phyloP scores from a whole-genome alignment of 148 eudicot species.

The Amaranthus hypochondriacus region DNA sequence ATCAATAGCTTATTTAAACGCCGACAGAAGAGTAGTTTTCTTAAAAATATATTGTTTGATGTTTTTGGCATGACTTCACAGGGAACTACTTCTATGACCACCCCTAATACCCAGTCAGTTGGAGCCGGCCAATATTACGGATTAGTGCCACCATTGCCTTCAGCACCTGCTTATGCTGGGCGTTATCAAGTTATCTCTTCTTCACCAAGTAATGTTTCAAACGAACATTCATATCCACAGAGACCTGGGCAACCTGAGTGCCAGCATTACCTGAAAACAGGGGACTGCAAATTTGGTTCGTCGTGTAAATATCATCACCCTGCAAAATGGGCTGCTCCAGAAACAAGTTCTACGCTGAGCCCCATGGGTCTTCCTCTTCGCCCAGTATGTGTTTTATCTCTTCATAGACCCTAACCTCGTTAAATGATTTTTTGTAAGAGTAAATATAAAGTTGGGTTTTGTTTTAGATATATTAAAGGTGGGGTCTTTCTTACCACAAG shows the following conservation, averaged over 20 bases:
- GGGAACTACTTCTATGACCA: constrained; percentile 58
- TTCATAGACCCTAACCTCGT: not conserved
- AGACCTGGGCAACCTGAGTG: constrained; percentile 95
- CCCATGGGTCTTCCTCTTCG: constrained; percentile 93
- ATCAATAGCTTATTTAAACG: not conserved
- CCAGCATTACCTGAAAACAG: constrained; percentile 82
- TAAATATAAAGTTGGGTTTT: not conserved
- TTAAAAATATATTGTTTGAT: not conserved
- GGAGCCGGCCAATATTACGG: constrained; percentile 40
- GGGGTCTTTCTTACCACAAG: too few relatives aligned
- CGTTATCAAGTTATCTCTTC: constrained; percentile 45
- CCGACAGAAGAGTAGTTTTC: not conserved
- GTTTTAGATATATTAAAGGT: not conserved
- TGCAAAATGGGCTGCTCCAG: constrained; percentile 53
- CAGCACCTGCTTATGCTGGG: constrained; percentile 57
- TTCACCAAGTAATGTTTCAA: constrained; percentile 43
- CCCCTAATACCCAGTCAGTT: constrained; percentile 46
- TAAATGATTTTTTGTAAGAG: not conserved
- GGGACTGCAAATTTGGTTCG: constrained; percentile 86
- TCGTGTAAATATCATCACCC: constrained; percentile 96
- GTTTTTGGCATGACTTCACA: constrained; percentile 25
- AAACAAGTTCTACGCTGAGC: constrained; percentile 46
- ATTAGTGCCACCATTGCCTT: constrained; percentile 60
- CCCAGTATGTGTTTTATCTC: constrained; percentile 47
- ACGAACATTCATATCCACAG: constrained; percentile 68